Conservation (phyloP, 352 stramenopile species). For the Thalassiosira sp. region DNA sequence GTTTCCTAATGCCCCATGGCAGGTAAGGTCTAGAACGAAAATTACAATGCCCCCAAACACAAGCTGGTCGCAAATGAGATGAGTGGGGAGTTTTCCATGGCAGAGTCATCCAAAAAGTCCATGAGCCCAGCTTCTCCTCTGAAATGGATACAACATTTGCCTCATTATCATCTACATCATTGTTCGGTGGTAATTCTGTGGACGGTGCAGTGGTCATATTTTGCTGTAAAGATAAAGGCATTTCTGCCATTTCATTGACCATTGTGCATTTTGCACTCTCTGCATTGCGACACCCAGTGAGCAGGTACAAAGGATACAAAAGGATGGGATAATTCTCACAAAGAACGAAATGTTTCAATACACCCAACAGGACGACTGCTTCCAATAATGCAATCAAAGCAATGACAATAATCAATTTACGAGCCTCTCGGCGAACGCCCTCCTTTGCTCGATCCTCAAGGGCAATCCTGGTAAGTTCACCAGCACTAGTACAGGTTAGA, state of each 20-base stretch:
- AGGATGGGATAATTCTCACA: conserved; percentile 1
- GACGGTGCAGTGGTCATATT: not conserved
- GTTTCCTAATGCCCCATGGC: not conserved
- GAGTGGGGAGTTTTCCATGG: not conserved
- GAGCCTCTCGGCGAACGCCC: not conserved
- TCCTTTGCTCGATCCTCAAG: conserved; percentile 18
- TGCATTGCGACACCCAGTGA: not conserved
- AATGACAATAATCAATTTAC: conserved; percentile 6
- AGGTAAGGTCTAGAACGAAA: not conserved
- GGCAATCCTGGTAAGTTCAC: conserved; percentile 18
- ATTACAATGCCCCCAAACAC: not conserved
- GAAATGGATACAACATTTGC: not conserved
- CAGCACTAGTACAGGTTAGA: not conserved
- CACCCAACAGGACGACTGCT: not conserved
- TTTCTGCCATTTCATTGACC: not conserved
- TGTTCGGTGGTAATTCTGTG: not conserved
- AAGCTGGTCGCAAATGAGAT: not conserved
- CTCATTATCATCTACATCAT: not conserved
- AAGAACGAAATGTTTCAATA: not conserved
- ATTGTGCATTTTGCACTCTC: not conserved
- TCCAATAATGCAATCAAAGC: conserved; percentile 7
- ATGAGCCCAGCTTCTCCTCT: not conserved
- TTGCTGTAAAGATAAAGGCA: not conserved
- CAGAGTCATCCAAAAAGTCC: not conserved
- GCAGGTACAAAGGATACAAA: not conserved